These are phyloP conservation scores for Crithidia expoeki DNA, from an alignment of 208 protist species.

Conservation along the genomic window DNA sequence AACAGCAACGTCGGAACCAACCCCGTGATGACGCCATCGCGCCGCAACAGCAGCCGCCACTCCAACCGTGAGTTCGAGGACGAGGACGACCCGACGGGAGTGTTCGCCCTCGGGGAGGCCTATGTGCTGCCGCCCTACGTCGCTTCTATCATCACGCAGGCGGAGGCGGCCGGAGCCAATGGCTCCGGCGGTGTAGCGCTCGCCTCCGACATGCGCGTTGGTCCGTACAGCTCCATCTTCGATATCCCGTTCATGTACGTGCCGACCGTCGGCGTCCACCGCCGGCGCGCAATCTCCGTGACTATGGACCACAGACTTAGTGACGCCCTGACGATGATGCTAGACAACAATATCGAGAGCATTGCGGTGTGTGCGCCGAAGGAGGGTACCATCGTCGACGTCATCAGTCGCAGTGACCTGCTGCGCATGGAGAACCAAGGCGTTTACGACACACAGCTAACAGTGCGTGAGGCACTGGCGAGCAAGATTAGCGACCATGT, in stretches of 20 bases:
- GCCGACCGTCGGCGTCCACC: conserved; percentile 62
- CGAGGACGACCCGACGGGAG: conserved; percentile 32
- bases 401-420: conserved; percentile 82
- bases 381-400: conserved; percentile 68
- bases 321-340: conserved; percentile 75
- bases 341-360: conserved; percentile 68
- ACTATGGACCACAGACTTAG: conserved; percentile 73
- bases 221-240: conserved; percentile 74
- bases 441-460: conserved; percentile 86
- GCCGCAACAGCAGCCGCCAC: conserved; percentile 13
- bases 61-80: conserved; percentile 28
- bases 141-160: conserved; percentile 55
- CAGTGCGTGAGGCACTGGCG: conserved; percentile 73
- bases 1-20: conserved; percentile 27
- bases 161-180: conserved; percentile 36
- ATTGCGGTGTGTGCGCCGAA: conserved; percentile 66
- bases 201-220: conserved; percentile 45
- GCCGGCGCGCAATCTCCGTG: conserved; percentile 54
- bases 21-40: conserved; percentile 15
- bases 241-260: conserved; percentile 79
- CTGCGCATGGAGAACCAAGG: conserved; percentile 89
- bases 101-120: conserved; percentile 41
- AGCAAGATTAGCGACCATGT: conserved; percentile 55
- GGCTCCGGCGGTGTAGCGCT: conserved; percentile 38
- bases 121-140: conserved; percentile 65